Percentiles rank a stretch among this genome's conserved stretches.
Evolutionary conservation across 495 filamentous ascomycete species (phyloP).

Genomic region (Aspergillus diversus): DNA sequence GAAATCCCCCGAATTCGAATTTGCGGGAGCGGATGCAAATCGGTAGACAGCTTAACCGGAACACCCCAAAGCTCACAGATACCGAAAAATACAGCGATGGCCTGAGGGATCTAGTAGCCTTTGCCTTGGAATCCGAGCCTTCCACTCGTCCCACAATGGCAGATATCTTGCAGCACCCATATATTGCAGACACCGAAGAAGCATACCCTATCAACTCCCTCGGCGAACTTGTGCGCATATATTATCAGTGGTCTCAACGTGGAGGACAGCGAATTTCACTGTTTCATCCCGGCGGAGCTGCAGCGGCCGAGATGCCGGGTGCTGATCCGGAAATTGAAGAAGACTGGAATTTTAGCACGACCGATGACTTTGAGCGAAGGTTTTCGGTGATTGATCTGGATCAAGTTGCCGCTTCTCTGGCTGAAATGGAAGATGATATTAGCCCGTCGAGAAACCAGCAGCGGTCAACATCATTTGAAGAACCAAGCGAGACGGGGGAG

Average conservation of each 20-base stretch:
- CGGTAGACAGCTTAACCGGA: constrained; percentile 63
- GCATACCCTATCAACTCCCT: constrained; percentile 70
- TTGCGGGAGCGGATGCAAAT: constrained; percentile 57
- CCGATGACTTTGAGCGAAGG: constrained; percentile 75
- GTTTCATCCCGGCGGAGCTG: constrained; percentile 75
- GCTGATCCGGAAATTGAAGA: constrained; percentile 54
- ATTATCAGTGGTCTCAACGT: constrained; percentile 81
- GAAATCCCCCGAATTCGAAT: constrained; percentile 70
- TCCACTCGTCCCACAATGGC: constrained; percentile 68
- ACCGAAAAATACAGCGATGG: constrained; percentile 73
- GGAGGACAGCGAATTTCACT: constrained; percentile 85
- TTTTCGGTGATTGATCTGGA: constrained; percentile 53
- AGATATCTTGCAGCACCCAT: constrained; percentile 50
- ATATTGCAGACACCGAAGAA: constrained; percentile 60
- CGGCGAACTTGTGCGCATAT: constrained; percentile 75
- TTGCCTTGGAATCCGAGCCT: constrained; percentile 77
- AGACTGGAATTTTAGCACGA: constrained; percentile 93
- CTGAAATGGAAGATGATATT: constrained; percentile 41
- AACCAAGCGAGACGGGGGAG: constrained; percentile 26
- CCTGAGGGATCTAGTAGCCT: constrained; percentile 76
- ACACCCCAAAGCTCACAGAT: constrained; percentile 64
- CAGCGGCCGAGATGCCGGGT: constrained; percentile 56
- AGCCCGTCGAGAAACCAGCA: constrained; percentile 30
- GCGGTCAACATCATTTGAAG: constrained; percentile 31
- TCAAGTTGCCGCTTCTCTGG: constrained; percentile 47